Percentiles rank a stretch among this genome's conserved stretches.
Conservation (phyloP, 305 asterid genomes). For the Lippia alba region DNA sequence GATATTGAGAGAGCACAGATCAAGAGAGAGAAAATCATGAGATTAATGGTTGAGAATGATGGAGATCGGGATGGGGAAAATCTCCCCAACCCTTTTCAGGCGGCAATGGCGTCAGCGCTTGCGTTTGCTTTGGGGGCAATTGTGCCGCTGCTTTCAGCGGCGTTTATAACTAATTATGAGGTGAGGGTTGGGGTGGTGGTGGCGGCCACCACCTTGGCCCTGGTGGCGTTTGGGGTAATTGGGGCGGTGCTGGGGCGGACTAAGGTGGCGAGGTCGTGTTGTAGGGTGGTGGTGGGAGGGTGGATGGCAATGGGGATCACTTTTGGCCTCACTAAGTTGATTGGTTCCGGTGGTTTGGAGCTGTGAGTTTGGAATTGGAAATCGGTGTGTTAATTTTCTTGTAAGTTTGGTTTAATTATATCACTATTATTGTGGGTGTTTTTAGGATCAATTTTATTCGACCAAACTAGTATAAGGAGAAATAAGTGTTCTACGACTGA, state of each 20-base stretch:
- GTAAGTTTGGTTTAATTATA: background rate
- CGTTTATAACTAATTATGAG: slow-evolving; percentile 38
- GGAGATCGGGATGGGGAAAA: slow-evolving; percentile 25
- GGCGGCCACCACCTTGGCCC: slow-evolving; percentile 51
- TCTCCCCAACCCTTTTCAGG: slow-evolving; percentile 55
- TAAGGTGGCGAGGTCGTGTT: slow-evolving; percentile 47
- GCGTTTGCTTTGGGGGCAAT: slow-evolving; percentile 61
- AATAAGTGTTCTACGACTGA: slow-evolving; percentile 46
- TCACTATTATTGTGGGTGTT: too few species aligned
- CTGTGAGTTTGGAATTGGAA: slow-evolving; percentile 31
- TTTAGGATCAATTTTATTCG: too few species aligned
- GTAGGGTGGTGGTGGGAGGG: slow-evolving; percentile 62
- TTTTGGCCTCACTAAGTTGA: slow-evolving; percentile 52
- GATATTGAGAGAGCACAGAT: slow-evolving; percentile 63
- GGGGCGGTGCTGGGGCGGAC: slow-evolving; percentile 58
- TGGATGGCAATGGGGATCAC: slow-evolving; percentile 72
- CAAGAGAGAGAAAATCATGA: slow-evolving; percentile 37
- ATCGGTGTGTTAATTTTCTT: background rate
- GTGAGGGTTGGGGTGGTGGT: slow-evolving; percentile 58
- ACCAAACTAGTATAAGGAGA: too few species aligned
- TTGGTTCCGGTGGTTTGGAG: slow-evolving; percentile 39
- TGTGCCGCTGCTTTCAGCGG: slow-evolving; percentile 61
- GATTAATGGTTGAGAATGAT: background rate
- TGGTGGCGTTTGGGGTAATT: slow-evolving; percentile 50
- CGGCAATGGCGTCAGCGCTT: slow-evolving; percentile 60